Evolutionary conservation across 1,139 yeast species (phyloP).

Genomic region (Casaregolazyma lundiana): DNA sequence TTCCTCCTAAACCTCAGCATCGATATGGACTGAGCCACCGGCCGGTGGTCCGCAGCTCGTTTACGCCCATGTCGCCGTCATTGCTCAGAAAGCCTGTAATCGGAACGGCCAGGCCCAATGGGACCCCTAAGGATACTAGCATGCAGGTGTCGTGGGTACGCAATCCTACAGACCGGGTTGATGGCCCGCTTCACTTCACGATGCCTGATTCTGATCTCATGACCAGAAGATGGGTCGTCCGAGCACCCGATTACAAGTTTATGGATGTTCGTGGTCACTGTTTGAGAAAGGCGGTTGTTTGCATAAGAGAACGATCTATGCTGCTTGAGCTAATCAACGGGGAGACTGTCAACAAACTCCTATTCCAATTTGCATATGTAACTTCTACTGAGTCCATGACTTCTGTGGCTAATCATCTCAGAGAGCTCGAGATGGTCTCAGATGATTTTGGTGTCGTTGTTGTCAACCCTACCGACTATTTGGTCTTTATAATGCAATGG

Average conservation of each 20-base stretch:
- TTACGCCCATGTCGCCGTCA: constrained; percentile 4
- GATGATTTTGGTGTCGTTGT: constrained; percentile 3
- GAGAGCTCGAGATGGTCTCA: neutral
- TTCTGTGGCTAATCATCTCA: neutral
- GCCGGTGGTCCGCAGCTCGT: constrained; percentile 4
- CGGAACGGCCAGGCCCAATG: too few species aligned
- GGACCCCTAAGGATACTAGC: neutral
- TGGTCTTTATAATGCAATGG: constrained; percentile 3
- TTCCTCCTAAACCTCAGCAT: constrained; percentile 9
- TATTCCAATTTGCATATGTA: neutral
- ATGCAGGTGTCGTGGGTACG: neutral
- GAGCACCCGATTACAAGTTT: neutral
- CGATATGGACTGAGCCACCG: constrained; percentile 1
- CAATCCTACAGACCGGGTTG: neutral
- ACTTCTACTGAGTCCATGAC: neutral
- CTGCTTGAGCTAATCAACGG: neutral
- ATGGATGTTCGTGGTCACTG: neutral
- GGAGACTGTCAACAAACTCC: too few species aligned
- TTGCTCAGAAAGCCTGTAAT: neutral
- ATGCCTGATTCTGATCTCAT: constrained; percentile 1
- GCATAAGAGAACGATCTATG: neutral
- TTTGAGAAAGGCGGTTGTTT: constrained; percentile 1
- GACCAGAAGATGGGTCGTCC: neutral
- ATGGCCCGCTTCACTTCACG: constrained; percentile 2
- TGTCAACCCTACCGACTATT: neutral